phyloP scores from a whole-genome alignment of 2,329 filamentous ascomycete species.

The Pseudopyrenochaeta lycopersici region DNA sequence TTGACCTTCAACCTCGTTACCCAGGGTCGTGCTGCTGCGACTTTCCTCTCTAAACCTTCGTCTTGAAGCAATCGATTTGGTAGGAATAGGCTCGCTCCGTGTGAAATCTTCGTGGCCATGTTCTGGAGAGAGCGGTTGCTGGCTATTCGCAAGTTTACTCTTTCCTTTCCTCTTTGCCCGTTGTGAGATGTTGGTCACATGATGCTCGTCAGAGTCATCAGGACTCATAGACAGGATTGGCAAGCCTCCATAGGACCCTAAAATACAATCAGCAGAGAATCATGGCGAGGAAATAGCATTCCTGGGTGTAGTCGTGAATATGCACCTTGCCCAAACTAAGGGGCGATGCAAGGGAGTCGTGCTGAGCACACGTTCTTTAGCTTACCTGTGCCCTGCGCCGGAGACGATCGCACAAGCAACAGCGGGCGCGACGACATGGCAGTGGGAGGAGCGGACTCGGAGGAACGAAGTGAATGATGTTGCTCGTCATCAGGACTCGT shows the following conservation, averaged over 20 bases:
- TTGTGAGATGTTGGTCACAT: conserved; percentile 34
- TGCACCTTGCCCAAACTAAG: conserved; percentile 7
- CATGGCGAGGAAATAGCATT: background rate
- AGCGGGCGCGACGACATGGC: conserved; percentile 59
- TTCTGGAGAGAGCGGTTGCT: conserved; percentile 23
- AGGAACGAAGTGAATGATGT: conserved; percentile 16
- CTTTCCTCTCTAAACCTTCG: conserved; percentile 36
- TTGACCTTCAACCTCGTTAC: conserved; percentile 35
- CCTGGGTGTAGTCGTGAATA: conserved; percentile 12
- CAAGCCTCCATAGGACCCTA: conserved; percentile 67
- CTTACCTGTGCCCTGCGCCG: conserved; percentile 63
- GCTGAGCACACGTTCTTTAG: conserved; percentile 19
- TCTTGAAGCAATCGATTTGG: conserved; percentile 29
- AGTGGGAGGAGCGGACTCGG: conserved; percentile 22
- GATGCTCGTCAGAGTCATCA: conserved; percentile 46
- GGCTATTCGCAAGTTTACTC: conserved; percentile 43
- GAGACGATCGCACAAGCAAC: conserved; percentile 67
- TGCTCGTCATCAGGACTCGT: conserved; percentile 41
- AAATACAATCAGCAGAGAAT: conserved; percentile 11
- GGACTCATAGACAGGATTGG: conserved; percentile 55
- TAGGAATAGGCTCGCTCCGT: conserved; percentile 28
- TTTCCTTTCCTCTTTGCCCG: conserved; percentile 43
- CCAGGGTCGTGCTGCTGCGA: conserved; percentile 33
- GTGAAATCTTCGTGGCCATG: conserved; percentile 24
- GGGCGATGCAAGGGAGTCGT: conserved; percentile 4